Percentiles rank a stretch among this genome's conserved stretches.
Conservation (phyloP, 768 basidiomycete genomes). For the Mycena floridula region DNA sequence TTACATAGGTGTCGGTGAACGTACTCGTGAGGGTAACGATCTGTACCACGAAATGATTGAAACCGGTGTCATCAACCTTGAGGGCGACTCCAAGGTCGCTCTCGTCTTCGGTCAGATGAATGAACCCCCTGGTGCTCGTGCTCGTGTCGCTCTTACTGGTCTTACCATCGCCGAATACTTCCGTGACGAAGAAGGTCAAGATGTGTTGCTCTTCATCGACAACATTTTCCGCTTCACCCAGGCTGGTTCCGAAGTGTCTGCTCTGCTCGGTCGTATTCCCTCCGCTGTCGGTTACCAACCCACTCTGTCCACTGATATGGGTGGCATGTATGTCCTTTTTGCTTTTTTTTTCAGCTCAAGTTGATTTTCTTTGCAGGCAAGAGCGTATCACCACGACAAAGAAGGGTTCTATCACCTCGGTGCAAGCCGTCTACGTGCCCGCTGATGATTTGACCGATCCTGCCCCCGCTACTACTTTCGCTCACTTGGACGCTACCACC, state of each 20-base stretch:
- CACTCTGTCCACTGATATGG: constrained; percentile 99
- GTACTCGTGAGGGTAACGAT: constrained; percentile 99
- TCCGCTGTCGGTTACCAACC: constrained; percentile 99
- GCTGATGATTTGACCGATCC: constrained; percentile 99
- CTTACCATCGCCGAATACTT: constrained; percentile 99
- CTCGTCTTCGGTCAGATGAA: constrained; percentile 99
- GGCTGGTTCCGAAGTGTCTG: constrained; percentile 99
- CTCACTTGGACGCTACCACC: constrained; percentile 99
- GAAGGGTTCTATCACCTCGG: constrained; percentile 99
- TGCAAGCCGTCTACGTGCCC: constrained; percentile 99
- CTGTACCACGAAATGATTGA: constrained; percentile 99
- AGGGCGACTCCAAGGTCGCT: constrained; percentile 99
- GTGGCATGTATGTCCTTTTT: constrained; percentile 76
- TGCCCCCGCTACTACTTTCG: constrained; percentile 98
- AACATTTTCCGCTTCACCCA: constrained; percentile 99
- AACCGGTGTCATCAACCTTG: constrained; percentile 99
- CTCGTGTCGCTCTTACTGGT: constrained; percentile 99
- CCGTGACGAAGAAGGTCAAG: constrained; percentile 99
- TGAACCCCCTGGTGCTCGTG: constrained; percentile 99
- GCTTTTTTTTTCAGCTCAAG: constrained; percentile 6
- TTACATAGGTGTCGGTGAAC: constrained; percentile 90
- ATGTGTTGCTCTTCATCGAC: constrained; percentile 99
- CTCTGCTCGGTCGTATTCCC: constrained; percentile 98
- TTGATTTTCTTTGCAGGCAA: constrained; percentile 51
- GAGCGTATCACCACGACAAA: constrained; percentile 99